Conservation (phyloP, 1,284 basidiomycete genomes). For the Melampsora larici-populina region DNA sequence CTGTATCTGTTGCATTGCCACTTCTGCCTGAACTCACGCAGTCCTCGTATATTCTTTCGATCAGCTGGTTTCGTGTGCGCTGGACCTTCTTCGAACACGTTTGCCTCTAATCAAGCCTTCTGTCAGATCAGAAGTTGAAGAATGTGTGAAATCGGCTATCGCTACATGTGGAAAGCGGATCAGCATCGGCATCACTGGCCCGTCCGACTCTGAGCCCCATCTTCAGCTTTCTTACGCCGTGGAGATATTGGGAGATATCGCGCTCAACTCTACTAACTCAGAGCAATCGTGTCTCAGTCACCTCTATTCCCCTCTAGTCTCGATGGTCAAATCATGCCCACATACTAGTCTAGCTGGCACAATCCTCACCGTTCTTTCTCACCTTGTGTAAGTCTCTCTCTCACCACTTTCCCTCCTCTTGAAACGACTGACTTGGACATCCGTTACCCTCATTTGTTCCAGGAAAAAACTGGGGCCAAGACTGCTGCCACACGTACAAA, state of each 20-base stretch:
- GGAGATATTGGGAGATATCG: slow-evolving; percentile 31
- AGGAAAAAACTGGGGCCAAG: slow-evolving; percentile 31
- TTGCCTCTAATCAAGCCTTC: slow-evolving; percentile 30
- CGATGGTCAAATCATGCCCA: slow-evolving; percentile 1
- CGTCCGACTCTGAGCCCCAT: slow-evolving; percentile 10
- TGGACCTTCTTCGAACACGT: slow-evolving; percentile 34
- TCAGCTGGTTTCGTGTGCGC: slow-evolving; percentile 24
- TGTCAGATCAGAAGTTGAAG: slow-evolving; percentile 31
- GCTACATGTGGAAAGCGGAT: slow-evolving; percentile 27
- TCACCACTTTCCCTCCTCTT: not conserved
- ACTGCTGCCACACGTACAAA: slow-evolving; percentile 23
- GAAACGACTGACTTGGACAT: not conserved
- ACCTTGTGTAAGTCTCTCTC: slow-evolving; percentile 25
- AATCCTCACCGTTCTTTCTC: slow-evolving; percentile 18
- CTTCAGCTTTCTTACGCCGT: slow-evolving; percentile 24
- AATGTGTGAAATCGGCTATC: slow-evolving; percentile 31
- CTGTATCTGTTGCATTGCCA: not conserved
- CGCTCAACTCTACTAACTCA: slow-evolving; percentile 15
- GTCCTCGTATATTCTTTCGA: not conserved
- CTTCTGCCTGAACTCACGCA: not conserved
- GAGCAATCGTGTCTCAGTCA: slow-evolving; percentile 38
- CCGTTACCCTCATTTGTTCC: not conserved
- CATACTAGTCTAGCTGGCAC: not conserved
- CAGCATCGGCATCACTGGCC: not conserved
- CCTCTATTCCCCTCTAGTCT: slow-evolving; percentile 25